Evolutionary conservation across 768 basidiomycete genomes (phyloP), one percentile per base, ranked within the genome.

Genomic region (Lenzites betulinus): DNA sequence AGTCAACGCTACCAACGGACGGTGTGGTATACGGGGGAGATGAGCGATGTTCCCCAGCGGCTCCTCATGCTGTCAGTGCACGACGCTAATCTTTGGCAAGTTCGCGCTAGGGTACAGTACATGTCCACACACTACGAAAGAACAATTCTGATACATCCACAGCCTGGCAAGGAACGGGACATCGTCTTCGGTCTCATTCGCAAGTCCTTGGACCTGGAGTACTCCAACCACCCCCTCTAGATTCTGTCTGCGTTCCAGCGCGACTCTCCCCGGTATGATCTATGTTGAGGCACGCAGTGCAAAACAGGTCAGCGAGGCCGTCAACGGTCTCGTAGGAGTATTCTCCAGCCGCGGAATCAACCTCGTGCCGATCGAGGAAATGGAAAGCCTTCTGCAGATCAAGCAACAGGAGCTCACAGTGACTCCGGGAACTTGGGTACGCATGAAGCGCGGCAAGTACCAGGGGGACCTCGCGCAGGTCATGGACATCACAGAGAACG

Each of bases 51-150:
- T 25, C 95, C 97, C 1, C 95, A 98, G 69, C 82, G 93, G 16
- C 74, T 98, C 55, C 81, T 98, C 20, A 98, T 99, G 95, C 97
- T 97, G 20, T 93, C 91, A 3, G 93, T 97, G 0, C 90, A 96
- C 54, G 97, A 99, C 72, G 91, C 96, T 11, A 95, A 86, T 71
- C 77, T 99, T 60, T 99, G 95, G 95, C 94, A 95, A 77, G 86
- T 98, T 57, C 82, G 92, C 67, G 94, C 95, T 66, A 93, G 93
- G 84, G 94, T 92, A 68, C 51, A 22, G 38, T 16, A 5, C 11
- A 39, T 39, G 7, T 18, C 11, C 7, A 13, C 38, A 18, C 6
- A 39, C 38, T 13, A 7, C n/a, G n/a, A n/a, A n/a, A n/a, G n/a
- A n/a, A n/a, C n/a, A n/a, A 13, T 18, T 64, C 61, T 35, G 16